Conservation (phyloP, 805 yeast species). For the Teunomyces tritomae region DNA sequence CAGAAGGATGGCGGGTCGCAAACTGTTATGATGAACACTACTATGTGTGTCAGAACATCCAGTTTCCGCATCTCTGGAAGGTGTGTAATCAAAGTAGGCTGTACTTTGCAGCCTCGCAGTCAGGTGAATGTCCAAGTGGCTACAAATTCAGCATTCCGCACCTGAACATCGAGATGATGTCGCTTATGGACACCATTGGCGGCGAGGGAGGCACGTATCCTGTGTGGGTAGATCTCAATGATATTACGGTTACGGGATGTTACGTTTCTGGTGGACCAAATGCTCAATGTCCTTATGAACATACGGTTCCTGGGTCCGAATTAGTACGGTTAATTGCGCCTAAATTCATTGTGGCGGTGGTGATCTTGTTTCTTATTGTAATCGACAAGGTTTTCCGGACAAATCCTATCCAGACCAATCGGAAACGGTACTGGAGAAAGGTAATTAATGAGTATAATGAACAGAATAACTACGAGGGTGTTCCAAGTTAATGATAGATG, state of each 20-base stretch:
- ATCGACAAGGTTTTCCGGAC: conserved; percentile 51
- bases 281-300: conserved; percentile 75
- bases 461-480: conserved; percentile 77
- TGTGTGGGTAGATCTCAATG: conserved; percentile 81
- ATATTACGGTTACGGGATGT: conserved; percentile 68
- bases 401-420: conserved; percentile 69
- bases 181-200: conserved; percentile 28
- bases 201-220: conserved; percentile 27
- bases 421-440: conserved; percentile 62
- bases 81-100: conserved; percentile 17
- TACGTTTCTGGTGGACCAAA: conserved; percentile 85
- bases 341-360: conserved; percentile 55
- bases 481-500: conserved; percentile 43
- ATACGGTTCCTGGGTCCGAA: conserved; percentile 49
- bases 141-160: conserved; percentile 30
- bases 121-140: conserved; percentile 31
- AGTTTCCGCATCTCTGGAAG: conserved; percentile 43
- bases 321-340: conserved; percentile 68
- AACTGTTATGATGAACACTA: conserved; percentile 59
- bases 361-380: conserved; percentile 50
- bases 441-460: conserved; percentile 52
- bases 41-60: conserved; percentile 54
- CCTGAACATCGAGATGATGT: conserved; percentile 35
- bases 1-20: conserved; percentile 59
- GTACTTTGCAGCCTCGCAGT: conserved; percentile 45